phyloP scores from a whole-genome alignment of 306 rosid species.

The Ochetophila trinervis region DNA sequence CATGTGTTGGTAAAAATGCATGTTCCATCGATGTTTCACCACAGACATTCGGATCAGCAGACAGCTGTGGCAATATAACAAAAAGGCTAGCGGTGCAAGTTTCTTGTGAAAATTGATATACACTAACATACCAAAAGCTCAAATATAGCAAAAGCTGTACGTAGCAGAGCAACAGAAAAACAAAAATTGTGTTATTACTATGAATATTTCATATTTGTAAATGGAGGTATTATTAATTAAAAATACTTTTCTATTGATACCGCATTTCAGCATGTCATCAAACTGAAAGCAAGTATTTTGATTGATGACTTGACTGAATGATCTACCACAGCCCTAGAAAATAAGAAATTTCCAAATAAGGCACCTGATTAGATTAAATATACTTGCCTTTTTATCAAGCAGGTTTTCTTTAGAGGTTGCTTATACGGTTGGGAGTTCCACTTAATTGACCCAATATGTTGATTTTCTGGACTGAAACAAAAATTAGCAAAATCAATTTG shows the following conservation, averaged over 20 bases:
- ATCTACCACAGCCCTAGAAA: not conserved
- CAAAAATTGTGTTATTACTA: no score
- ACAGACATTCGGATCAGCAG: not conserved
- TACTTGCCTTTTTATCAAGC: slow-evolving; percentile 61
- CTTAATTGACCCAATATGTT: slow-evolving; percentile 34
- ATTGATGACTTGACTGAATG: no score
- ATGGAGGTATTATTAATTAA: no score
- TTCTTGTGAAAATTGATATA: not conserved
- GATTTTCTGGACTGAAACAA: slow-evolving; percentile 42
- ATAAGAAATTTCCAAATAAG: slow-evolving; percentile 3
- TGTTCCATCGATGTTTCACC: not conserved
- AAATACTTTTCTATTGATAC: no score
- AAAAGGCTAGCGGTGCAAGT: slow-evolving; percentile 15
- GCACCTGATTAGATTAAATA: not conserved
- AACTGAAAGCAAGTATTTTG: no score
- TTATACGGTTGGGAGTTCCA: slow-evolving; percentile 46
- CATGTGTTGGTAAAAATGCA: slow-evolving; percentile 9
- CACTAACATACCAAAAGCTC: no score
- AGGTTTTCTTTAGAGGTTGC: slow-evolving; percentile 66
- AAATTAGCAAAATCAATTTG: no score
- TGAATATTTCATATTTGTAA: no score
- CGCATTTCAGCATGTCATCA: no score
- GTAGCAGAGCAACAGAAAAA: no score
- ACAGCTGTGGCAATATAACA: not conserved
- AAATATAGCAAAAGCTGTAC: no score